A percentile compares a stretch with the other conserved stretches of the same genome.
phyloP scores from a whole-genome alignment of 805 yeast species.

The Ogataea sp. region DNA sequence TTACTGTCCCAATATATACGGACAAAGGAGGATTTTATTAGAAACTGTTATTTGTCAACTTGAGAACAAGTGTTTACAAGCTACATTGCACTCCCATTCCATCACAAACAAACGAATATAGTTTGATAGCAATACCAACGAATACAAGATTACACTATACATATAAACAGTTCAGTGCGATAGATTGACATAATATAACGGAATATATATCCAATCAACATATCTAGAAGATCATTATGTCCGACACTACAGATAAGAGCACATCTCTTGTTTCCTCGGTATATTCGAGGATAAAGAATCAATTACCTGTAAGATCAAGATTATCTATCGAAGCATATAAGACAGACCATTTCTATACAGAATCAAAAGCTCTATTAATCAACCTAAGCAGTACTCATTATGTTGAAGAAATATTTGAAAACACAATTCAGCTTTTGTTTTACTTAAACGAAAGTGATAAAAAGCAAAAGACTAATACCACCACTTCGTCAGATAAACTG shows the following conservation, averaged over 20 bases:
- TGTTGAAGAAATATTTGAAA: constrained; percentile 23
- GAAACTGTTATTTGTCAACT: no score
- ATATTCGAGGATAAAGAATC: constrained; percentile 22
- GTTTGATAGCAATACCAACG: no score
- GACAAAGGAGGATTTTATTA: no score
- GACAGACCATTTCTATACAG: constrained; percentile 26
- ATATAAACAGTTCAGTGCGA: no score
- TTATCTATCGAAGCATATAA: constrained; percentile 27
- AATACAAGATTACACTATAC: no score
- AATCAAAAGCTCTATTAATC: constrained; percentile 25
- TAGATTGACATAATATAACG: no score
- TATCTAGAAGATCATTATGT: no score
- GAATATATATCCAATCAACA: no score
- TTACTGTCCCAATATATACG: no score
- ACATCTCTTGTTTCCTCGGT: constrained; percentile 26
- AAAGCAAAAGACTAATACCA: not conserved
- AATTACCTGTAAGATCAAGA: constrained; percentile 30
- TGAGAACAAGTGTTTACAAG: no score
- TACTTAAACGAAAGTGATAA: not conserved
- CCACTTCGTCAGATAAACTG: not conserved
- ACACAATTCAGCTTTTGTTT: constrained; percentile 7
- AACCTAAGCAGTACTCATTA: constrained; percentile 20
- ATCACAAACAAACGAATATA: no score
- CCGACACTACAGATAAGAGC: not conserved
- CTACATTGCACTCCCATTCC: no score